Percentiles rank a stretch among this genome's conserved stretches.
phyloP scores from a whole-genome alignment of 306 rosid species.

The Cucumis cinereus region DNA sequence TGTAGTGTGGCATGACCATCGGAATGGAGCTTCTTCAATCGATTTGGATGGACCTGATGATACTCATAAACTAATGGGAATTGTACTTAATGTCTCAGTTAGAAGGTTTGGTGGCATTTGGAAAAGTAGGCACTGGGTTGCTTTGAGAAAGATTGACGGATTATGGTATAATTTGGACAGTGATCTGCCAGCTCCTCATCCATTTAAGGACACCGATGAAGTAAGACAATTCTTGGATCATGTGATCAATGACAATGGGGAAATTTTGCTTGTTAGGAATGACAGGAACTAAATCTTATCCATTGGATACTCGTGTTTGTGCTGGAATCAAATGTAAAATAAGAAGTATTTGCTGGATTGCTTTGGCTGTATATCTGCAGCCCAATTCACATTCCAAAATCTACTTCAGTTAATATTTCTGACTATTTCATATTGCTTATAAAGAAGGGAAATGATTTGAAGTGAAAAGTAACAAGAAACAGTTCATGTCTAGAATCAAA shows the following conservation, averaged over 20 bases:
- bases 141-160: slow-evolving; percentile 54
- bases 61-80: slow-evolving; percentile 51
- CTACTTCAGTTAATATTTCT: not conserved
- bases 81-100: slow-evolving; percentile 57
- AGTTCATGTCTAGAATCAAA: not conserved
- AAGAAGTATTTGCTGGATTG: not conserved
- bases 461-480: not conserved
- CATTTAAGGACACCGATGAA: slow-evolving; percentile 35
- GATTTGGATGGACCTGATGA: slow-evolving; percentile 49
- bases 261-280: slow-evolving; percentile 77
- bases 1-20: slow-evolving; percentile 70
- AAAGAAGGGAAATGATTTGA: not conserved
- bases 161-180: slow-evolving; percentile 85
- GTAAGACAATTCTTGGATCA: slow-evolving; percentile 51
- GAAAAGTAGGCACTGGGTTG: slow-evolving; percentile 78
- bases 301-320: not conserved
- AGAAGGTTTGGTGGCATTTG: slow-evolving; percentile 62
- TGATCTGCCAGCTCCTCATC: slow-evolving; percentile 47
- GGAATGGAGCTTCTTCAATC: slow-evolving; percentile 48
- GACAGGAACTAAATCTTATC: slow-evolving; percentile 17
- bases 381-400: not conserved
- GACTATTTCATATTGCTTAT: not conserved
- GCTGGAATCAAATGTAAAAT: slow-evolving; percentile 1
- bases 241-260: slow-evolving; percentile 44
- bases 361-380: not conserved